Percentiles rank a stretch among this genome's conserved stretches.
phyloP scores from a whole-genome alignment of 257 asterid species.

The Fraxinus excelsior region DNA sequence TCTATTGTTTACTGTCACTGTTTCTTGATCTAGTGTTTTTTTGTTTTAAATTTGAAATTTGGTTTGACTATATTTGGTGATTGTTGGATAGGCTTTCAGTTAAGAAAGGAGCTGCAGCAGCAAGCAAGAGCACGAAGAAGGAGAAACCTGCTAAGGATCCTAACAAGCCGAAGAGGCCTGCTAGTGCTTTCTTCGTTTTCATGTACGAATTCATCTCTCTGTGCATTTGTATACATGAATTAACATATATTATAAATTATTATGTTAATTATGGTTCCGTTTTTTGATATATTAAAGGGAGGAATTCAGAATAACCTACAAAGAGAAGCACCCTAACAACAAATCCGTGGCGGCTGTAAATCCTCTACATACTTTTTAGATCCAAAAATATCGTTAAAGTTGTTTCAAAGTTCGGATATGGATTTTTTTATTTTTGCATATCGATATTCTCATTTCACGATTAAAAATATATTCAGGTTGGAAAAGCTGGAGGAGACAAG shows the following conservation, averaged over 20 bases:
- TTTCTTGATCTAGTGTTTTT: not conserved
- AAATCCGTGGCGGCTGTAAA: conserved; percentile 86
- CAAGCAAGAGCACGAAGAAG: conserved; percentile 50
- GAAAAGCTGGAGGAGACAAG: conserved; percentile 89
- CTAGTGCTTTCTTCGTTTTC: conserved; percentile 91
- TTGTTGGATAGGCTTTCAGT: conserved; percentile 44
- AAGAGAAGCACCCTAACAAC: conserved; percentile 83
- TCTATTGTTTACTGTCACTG: conserved; percentile 19
- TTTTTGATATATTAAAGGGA: conserved; percentile 45
- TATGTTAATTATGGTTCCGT: not conserved
- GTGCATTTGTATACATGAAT: not conserved
- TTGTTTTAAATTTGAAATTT: not conserved
- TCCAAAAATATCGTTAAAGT: conserved; percentile 16
- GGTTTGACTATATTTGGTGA: not conserved
- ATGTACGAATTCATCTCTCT: conserved; percentile 41
- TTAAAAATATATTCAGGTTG: conserved; percentile 45
- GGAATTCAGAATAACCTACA: conserved; percentile 72
- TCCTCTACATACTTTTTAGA: not conserved
- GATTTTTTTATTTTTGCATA: not conserved
- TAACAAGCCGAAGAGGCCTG: conserved; percentile 95
- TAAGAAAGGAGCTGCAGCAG: conserved; percentile 54
- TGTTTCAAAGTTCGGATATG: not conserved
- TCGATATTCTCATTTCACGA: not conserved
- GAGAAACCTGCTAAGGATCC: conserved; percentile 85
- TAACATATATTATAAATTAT: not conserved